Conservation (phyloP, 257 asterid species). For the Capsicum baccatum region DNA sequence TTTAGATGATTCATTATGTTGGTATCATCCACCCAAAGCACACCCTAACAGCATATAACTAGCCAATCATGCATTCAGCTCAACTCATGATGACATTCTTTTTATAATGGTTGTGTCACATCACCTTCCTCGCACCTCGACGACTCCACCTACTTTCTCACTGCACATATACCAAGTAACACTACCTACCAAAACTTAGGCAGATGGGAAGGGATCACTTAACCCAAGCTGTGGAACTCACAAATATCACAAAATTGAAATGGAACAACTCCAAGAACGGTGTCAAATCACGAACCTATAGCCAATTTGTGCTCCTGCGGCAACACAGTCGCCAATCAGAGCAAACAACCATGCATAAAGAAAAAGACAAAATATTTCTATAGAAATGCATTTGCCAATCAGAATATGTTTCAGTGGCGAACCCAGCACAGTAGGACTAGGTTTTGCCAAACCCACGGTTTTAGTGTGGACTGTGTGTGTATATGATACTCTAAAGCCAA, state of each 20-base stretch:
- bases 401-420: background rate
- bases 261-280: background rate
- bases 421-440: background rate
- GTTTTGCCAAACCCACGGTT: background rate
- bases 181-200: conserved; percentile 6
- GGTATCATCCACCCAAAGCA: background rate
- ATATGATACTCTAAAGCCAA: background rate
- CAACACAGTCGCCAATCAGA: background rate
- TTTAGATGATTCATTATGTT: background rate
- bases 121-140: background rate
- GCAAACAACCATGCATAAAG: background rate
- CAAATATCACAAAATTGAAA: conserved; percentile 17
- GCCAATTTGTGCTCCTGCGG: background rate
- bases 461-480: background rate
- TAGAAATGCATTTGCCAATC: background rate
- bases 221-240: background rate
- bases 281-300: background rate
- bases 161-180: background rate
- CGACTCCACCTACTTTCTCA: background rate
- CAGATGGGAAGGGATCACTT: background rate
- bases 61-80: conserved; percentile 19
- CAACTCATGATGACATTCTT: background rate
- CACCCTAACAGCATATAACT: conserved; percentile 14
- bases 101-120: background rate
- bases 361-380: conserved; percentile 8